These are phyloP conservation scores for Platanthera guangdongensis DNA, from an alignment of 106 monocot species.

Conservation along the genomic window DNA sequence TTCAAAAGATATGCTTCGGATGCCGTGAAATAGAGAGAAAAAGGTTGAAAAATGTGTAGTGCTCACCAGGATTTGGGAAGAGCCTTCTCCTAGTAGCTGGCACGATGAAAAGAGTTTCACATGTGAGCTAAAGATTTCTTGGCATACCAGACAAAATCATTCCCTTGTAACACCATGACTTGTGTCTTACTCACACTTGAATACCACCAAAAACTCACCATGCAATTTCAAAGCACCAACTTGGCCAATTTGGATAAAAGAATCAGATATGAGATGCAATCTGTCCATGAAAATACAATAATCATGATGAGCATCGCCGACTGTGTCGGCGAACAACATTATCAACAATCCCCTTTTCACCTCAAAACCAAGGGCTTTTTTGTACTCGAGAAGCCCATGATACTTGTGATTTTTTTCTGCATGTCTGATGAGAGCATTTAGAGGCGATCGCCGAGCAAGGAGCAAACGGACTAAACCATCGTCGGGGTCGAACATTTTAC, in stretches of 20 bases:
- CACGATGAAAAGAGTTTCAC: constrained; percentile 64
- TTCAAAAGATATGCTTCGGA: no score
- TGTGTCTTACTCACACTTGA: constrained; percentile 83
- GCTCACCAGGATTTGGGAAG: constrained; percentile 71
- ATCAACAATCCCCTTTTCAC: constrained; percentile 48
- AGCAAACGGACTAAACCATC: constrained; percentile 29
- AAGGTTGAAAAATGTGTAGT: background rate
- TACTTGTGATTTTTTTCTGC: constrained; percentile 34
- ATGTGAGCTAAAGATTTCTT: constrained; percentile 53
- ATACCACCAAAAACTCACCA: constrained; percentile 67
- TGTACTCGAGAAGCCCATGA: constrained; percentile 48
- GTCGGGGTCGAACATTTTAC: constrained; percentile 38
- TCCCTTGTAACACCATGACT: constrained; percentile 83
- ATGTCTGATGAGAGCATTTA: constrained; percentile 48
- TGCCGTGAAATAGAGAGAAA: no score
- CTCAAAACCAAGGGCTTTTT: constrained; percentile 50
- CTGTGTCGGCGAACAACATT: constrained; percentile 67
- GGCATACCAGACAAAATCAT: constrained; percentile 71
- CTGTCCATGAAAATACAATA: constrained; percentile 87
- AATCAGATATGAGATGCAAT: constrained; percentile 47
- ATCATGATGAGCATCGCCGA: constrained; percentile 47
- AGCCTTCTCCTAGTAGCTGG: constrained; percentile 44
- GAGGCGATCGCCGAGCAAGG: constrained; percentile 19
- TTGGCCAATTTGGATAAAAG: constrained; percentile 55
- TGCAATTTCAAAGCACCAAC: constrained; percentile 41